Evolutionary conservation across 2,329 filamentous ascomycete species (phyloP), one percentile per base, ranked within the genome.

Genomic region (Stemphylium lycopersici): DNA sequence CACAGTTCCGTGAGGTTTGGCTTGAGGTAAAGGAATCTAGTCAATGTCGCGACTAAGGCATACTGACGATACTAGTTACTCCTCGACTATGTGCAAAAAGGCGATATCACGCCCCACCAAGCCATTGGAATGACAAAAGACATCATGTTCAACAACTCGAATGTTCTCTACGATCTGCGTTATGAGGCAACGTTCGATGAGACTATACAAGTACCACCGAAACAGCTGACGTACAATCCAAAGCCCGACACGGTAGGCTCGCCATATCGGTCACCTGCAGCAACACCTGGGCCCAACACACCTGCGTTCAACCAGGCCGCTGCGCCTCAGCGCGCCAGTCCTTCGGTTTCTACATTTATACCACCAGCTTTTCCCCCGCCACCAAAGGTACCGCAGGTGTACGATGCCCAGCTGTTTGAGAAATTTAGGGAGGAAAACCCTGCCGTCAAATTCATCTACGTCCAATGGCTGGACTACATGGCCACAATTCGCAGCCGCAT

Each of bases 391-490:
- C 62, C 70, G 8, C 60, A 67, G 41, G 59, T 72, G 13, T 78
- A 75, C 43, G 70, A 78, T 50, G 60, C 71, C 16, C 69, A 78
- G 20, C 48, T 76, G 1, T 76, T 79, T 48, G 76, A 81, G 12
- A 64, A 67, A 0, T 86, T 88, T 64, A 70, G 86, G 8, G 70
- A 75, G 15, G 70, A 76, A 15, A 79, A 87, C 49, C 74, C 80
- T 0, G 71, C 77, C 0, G 77, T 86, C 4, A 85, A 87, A 56
- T 93, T 87, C 66, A 74, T 96, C 15, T 87, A 90, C 57, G 78
- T 93, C 11, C 88, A 89, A 72, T 96, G 89, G 86, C 78, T 89
- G 20, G 91, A 96, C 73, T 88, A 90, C 72, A 91, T 90, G n/a
- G 85, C 85, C 2, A 88, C 83, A 2, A 72, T 86, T 0, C 83